Evolutionary conservation across 2,329 filamentous ascomycete genomes (phyloP).

Genomic region (Fusarium tuaranense): DNA sequence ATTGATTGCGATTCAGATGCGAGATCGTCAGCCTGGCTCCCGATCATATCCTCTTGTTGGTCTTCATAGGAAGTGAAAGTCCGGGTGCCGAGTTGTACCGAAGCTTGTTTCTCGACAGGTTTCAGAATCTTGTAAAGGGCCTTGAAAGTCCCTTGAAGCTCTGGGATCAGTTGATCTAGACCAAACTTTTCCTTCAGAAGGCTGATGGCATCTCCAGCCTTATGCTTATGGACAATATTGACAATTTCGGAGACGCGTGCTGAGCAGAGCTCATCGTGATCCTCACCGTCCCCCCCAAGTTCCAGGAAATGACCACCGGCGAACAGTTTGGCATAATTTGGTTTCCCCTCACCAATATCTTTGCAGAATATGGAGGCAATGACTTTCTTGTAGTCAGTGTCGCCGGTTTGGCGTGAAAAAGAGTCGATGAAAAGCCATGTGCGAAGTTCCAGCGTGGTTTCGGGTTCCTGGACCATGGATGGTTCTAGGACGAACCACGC

Average conservation of each 20-base stretch:
- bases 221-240: slow-evolving; percentile 16
- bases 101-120: neutral
- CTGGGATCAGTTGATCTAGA: slow-evolving; percentile 26
- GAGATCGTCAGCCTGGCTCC: slow-evolving; percentile 34
- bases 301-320: slow-evolving; percentile 42
- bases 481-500: slow-evolving; percentile 41
- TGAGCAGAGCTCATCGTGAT: slow-evolving; percentile 36
- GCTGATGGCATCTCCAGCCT: neutral
- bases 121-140: slow-evolving; percentile 25
- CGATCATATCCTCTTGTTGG: slow-evolving; percentile 17
- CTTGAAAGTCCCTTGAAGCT: slow-evolving; percentile 35
- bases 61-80: neutral
- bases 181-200: slow-evolving; percentile 34
- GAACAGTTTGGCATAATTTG: slow-evolving; percentile 23
- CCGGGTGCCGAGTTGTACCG: neutral
- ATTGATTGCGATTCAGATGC: slow-evolving; percentile 44
- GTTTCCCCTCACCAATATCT: neutral
- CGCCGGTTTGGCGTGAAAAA: slow-evolving; percentile 24
- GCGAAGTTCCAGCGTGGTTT: slow-evolving; percentile 52
- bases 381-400: slow-evolving; percentile 27
- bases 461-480: slow-evolving; percentile 20
- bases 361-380: slow-evolving; percentile 50
- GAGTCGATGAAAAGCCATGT: slow-evolving; percentile 50
- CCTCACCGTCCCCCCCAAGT: slow-evolving; percentile 33
- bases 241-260: slow-evolving; percentile 38